Base-by-base conservation (phyloP, 495 filamentous ascomycete genomes). In the Penicillium lagena region DNA sequence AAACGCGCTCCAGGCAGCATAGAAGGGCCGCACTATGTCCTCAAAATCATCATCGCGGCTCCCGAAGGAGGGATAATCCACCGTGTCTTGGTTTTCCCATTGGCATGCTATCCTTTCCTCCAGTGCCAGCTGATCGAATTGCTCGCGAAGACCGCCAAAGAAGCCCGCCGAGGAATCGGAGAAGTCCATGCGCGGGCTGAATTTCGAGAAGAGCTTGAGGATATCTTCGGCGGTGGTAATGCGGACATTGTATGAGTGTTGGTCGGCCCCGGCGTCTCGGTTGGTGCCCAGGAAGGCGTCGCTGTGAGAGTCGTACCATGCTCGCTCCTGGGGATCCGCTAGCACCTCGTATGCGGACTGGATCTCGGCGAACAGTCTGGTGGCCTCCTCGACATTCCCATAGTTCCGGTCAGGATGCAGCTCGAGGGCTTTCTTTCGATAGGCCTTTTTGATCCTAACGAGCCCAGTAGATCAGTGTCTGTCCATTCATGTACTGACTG, bases 221-320 rank as follows among this genome's bases (percentile, higher is more conserved):
- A 96, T 80, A 46, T 95, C 87, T 37, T 83, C 77, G 13, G 87
- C 75, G 11, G 85, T 90, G 10, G 89, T 95, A 50, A 91, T 65
- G 7, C 75, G 76, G 29, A 78, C 67, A 55, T 86, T 78, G 42
- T 83, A 69, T 27, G 81, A 80, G 52, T 79, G 86, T 35, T 73
- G 65, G 29, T 66, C 62, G 60, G 63, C 35, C 62, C 72, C 48
- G 37, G 50, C 22, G 13, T 30, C 49, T 17, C 58, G 59, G 40
- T 79, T 73, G 11, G 78, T 82, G 2, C 79, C 75, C 40, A 96
- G 69, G 39, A 97, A 89, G 11, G 81, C 82, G 49, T 89, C 84
- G 40, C 88, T 84, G 55, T 99, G 93, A 15, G 89, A 86, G 56
- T 99, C 91, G 63, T 99, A 99, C 93, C 93, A 97, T 8, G 90